phyloP scores from a whole-genome alignment of 2,329 filamentous ascomycete genomes.

The Colletotrichum abscissum region DNA sequence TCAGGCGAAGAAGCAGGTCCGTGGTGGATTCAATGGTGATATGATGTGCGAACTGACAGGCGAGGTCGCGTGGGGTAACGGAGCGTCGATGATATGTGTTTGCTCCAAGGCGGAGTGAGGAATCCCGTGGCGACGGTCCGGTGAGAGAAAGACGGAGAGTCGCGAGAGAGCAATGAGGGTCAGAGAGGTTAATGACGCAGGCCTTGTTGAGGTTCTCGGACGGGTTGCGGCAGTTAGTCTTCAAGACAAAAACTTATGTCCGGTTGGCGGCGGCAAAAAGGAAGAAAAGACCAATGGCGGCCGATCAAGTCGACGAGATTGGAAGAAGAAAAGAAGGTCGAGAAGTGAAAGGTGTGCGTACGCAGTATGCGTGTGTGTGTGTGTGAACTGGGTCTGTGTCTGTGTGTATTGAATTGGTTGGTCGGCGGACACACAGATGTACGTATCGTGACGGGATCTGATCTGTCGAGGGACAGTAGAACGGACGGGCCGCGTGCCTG shows the following conservation, averaged over 20 bases:
- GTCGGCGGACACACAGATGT: background rate
- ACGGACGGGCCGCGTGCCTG: background rate
- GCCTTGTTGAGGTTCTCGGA: background rate
- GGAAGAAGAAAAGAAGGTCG: slow-evolving; percentile 26
- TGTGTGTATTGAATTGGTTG: background rate
- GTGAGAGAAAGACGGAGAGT: background rate
- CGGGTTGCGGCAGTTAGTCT: slow-evolving; percentile 16
- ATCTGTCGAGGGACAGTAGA: background rate
- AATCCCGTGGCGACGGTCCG: slow-evolving; percentile 6
- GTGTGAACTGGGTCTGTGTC: background rate
- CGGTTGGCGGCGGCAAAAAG: slow-evolving; percentile 19
- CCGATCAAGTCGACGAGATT: slow-evolving; percentile 6
- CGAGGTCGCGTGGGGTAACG: slow-evolving; percentile 19
- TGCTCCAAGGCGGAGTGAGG: background rate
- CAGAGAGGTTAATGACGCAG: background rate
- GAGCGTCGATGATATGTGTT: slow-evolving; percentile 20
- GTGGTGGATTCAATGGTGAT: slow-evolving; percentile 13
- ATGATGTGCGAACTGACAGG: slow-evolving; percentile 36
- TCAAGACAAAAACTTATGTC: slow-evolving; percentile 14
- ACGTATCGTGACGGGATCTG: background rate
- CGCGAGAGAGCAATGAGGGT: background rate
- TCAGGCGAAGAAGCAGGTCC: slow-evolving; percentile 35
- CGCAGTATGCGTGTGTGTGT: background rate
- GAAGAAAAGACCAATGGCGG: background rate
- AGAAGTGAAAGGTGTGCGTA: slow-evolving; percentile 17